Base-by-base conservation (phyloP, 164 flowering plant species). In the Taxillus chinensis region DNA sequence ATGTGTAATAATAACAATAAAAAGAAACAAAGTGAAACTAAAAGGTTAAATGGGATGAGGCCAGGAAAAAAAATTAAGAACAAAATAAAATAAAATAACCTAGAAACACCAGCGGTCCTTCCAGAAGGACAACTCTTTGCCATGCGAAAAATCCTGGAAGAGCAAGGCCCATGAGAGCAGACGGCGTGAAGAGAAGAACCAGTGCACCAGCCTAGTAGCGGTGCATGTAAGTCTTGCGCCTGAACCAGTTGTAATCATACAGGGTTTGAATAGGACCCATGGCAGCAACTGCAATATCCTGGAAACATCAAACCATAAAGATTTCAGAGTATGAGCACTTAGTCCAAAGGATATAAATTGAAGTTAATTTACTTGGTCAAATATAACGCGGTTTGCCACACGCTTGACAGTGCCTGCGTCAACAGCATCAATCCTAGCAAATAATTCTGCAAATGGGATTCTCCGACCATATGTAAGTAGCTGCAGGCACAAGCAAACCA, bases 181-280 rank as follows among this genome's bases (percentile, higher is more conserved):
- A 43, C 46, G 10, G 2, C 7, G 46, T 6, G 10, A 43, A 43
- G 10, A 6, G 10, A 43, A 12, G 41, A 49, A 59, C 11, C 7
- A 2, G 62, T 9, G 17, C 14, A 62, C 16, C 12, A 64, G 41
- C 10, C 84, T 89, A 92, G 76, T 92, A 87, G 16, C 96, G 82
- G 70, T 79, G 78, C 95, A 68, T 77, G 93, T 86, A 90, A 55
- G 98, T 88, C 68, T 96, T 82, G 79, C 98, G 98, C 67, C 98
- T 80, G 90, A 92, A 92, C 98, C 95, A 86, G 83, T 92, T 92
- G 92, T 90, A 92, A 75, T 92, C 96, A 0, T 90, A 96, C 63
- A 92, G 77, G 12, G 65, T 70, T 73, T 83, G 85, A 77, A 92
- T 76, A 10, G 98, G 96, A 6, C 97, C 97, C 79, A 80, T 75